Conservation (phyloP, 345 rosid species). For the Mangifera indica region DNA sequence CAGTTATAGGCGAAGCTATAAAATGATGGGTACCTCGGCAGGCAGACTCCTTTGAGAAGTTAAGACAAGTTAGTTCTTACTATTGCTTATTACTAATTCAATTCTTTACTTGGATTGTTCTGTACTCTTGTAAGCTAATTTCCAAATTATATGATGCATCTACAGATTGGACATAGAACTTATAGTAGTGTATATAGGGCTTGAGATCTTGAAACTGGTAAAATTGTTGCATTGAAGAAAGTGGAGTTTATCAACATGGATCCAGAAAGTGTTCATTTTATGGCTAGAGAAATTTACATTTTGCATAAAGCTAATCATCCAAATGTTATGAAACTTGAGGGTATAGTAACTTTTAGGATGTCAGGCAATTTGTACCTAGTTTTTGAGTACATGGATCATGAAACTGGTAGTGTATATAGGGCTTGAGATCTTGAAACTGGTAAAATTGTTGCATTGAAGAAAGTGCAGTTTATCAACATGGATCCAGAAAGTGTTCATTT, state of each 20-base stretch:
- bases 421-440: slow-evolving; percentile 74
- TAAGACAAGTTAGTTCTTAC: slow-evolving; percentile 58
- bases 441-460: slow-evolving; percentile 84
- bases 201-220: slow-evolving; percentile 64
- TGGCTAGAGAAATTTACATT: slow-evolving; percentile 91
- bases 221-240: slow-evolving; percentile 88
- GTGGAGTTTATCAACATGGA: slow-evolving; percentile 87
- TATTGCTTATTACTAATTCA: background rate
- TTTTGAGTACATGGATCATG: slow-evolving; percentile 94
- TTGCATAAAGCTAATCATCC: slow-evolving; percentile 82
- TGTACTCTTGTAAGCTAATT: background rate
- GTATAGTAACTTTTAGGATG: slow-evolving; percentile 71
- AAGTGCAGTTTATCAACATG: slow-evolving; percentile 81
- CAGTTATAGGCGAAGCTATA: slow-evolving; percentile 83
- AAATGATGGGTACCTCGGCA: slow-evolving; percentile 78
- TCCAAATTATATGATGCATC: background rate
- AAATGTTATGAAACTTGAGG: slow-evolving; percentile 83
- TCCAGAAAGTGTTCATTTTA: slow-evolving; percentile 84
- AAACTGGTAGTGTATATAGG: slow-evolving; percentile 73
- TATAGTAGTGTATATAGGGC: slow-evolving; percentile 84
- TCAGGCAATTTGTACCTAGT: slow-evolving; percentile 79
- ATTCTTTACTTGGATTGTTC: background rate
- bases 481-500: slow-evolving; percentile 90
- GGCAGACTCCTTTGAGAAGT: slow-evolving; percentile 77
- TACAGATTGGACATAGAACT: slow-evolving; percentile 97